Conservation (phyloP, 306 rosid genomes). For the Cucurbita maxima region DNA sequence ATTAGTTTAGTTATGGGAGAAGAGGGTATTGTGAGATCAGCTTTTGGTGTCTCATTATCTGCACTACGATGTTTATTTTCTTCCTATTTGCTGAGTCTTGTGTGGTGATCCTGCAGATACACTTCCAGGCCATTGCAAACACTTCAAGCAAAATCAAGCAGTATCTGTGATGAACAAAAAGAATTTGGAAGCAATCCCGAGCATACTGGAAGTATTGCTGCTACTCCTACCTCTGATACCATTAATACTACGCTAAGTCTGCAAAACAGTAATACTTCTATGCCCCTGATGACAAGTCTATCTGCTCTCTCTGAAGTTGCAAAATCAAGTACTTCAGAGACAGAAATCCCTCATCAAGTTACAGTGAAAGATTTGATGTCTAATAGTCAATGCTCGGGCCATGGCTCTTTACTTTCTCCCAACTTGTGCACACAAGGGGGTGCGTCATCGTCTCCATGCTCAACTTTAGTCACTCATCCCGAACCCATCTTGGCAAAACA, state of each 20-base stretch:
- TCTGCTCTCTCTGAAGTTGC: constrained; percentile 53
- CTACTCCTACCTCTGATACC: constrained; percentile 32
- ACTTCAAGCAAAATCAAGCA: constrained; percentile 17
- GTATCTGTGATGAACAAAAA: constrained; percentile 28
- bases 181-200: constrained; percentile 32
- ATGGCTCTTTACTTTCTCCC: constrained; percentile 42
- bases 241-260: constrained; percentile 25
- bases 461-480: constrained; percentile 25
- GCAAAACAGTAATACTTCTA: constrained; percentile 29
- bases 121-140: constrained; percentile 39
- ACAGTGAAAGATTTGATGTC: constrained; percentile 47
- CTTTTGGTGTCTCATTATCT: neutral
- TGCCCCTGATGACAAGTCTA: constrained; percentile 37
- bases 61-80: neutral
- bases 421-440: constrained; percentile 36
- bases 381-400: constrained; percentile 27
- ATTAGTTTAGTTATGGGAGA: neutral
- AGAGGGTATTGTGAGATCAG: neutral
- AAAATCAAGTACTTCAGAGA: constrained; percentile 29
- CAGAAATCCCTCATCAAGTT: constrained; percentile 40
- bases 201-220: constrained; percentile 6
- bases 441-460: constrained; percentile 31
- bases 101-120: constrained; percentile 43
- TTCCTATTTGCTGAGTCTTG: constrained; percentile 10
- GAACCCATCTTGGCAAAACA: constrained; percentile 42